Conservation (phyloP, 805 yeast species). For the Ogataea philodendri region DNA sequence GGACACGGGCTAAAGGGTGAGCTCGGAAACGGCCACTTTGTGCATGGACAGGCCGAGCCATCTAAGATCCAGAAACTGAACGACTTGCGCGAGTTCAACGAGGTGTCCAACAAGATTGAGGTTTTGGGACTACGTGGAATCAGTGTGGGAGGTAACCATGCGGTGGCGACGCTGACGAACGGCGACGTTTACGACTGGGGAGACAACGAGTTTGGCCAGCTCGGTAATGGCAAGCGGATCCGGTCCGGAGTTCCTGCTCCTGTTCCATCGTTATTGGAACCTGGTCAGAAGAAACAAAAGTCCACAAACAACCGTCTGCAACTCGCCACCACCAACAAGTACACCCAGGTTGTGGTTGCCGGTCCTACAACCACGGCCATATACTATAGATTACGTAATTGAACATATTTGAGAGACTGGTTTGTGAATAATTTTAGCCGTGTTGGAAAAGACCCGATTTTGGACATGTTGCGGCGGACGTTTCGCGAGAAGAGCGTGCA, state of each 20-base stretch:
- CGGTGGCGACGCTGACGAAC: slow-evolving; percentile 55
- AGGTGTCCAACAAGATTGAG: slow-evolving; percentile 38
- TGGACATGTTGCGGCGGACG: slow-evolving; percentile 2
- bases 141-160: slow-evolving; percentile 66
- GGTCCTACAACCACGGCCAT: slow-evolving; percentile 64
- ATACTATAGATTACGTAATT: slow-evolving; percentile 53
- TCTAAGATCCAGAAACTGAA: slow-evolving; percentile 49
- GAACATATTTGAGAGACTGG: too few species aligned
- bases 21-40: slow-evolving; percentile 72
- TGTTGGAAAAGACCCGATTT: too few species aligned
- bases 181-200: slow-evolving; percentile 81
- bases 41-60: slow-evolving; percentile 73
- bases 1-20: slow-evolving; percentile 89
- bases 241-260: slow-evolving; percentile 54
- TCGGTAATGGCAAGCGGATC: slow-evolving; percentile 75
- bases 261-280: slow-evolving; percentile 60
- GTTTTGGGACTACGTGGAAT: slow-evolving; percentile 50
- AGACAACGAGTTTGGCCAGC: slow-evolving; percentile 75
- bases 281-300: slow-evolving; percentile 27
- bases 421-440: too few species aligned
- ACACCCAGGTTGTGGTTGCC: slow-evolving; percentile 58
- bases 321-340: slow-evolving; percentile 34
- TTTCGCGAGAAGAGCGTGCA: slow-evolving; percentile 11
- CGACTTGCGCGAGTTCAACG: slow-evolving; percentile 55
- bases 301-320: slow-evolving; percentile 45